Conservation (phyloP, 352 stramenopile genomes). For the Globisporangium uncinulatum region DNA sequence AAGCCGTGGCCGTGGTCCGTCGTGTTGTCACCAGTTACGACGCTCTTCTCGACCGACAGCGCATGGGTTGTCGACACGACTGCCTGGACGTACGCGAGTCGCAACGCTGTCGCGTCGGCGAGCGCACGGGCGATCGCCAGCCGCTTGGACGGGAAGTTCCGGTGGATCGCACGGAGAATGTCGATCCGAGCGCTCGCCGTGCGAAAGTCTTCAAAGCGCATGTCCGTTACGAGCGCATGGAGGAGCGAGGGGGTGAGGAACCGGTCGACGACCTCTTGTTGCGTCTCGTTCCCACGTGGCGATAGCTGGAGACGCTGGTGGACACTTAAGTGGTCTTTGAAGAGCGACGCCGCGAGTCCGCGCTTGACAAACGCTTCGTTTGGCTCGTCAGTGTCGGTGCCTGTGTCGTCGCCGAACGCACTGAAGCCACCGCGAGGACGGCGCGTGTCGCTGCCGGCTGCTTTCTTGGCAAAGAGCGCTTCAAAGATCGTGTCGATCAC, state of each 20-base stretch:
- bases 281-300: slow-evolving; percentile 27
- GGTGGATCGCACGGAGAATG: slow-evolving; percentile 83
- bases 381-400: slow-evolving; percentile 71
- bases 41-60: slow-evolving; percentile 55
- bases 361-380: slow-evolving; percentile 86
- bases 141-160: slow-evolving; percentile 65
- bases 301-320: slow-evolving; percentile 14
- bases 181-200: slow-evolving; percentile 73
- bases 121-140: slow-evolving; percentile 66
- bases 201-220: slow-evolving; percentile 86
- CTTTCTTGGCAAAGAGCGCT: slow-evolving; percentile 53
- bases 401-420: slow-evolving; percentile 68
- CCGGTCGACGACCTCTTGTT: slow-evolving; percentile 47
- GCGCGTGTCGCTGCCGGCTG: slow-evolving; percentile 3
- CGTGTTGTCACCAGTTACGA: slow-evolving; percentile 42
- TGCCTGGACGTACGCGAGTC: slow-evolving; percentile 60
- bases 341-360: slow-evolving; percentile 64
- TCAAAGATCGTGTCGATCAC: slow-evolving; percentile 82
- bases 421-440: slow-evolving; percentile 34
- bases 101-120: slow-evolving; percentile 59
- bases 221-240: slow-evolving; percentile 70
- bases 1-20: slow-evolving; percentile 81
- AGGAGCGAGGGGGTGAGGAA: slow-evolving; percentile 74
- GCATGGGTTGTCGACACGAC: slow-evolving; percentile 35
- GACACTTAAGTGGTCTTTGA: slow-evolving; percentile 50